Evolutionary conservation across 129 eudicot species (phyloP), one percentile per base, ranked within the genome.

Genomic region (Flaveria trinervia): DNA sequence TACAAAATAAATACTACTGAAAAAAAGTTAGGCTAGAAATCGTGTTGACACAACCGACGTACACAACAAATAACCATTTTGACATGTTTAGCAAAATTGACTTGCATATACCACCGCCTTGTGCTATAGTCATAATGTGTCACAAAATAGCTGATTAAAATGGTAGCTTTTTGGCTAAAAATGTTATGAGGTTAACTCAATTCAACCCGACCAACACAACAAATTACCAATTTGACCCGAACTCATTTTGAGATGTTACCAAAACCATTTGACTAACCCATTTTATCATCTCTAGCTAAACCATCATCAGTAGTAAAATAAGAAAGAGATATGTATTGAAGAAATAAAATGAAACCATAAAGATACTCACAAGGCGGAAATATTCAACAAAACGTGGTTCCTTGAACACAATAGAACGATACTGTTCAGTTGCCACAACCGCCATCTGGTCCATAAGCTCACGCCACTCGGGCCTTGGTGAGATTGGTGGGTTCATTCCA

Each of bases 321-420:
- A n/a, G 17, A 3, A 52, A 52, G 1, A 36, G 77, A 15, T 54
- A 51, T 10, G 65, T 33, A n/a, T 15, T 72, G 22, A 54, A 72
- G 54, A 46, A 64, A 62, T 11, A 25, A 2, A 20, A 39, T 2
- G 62, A n/a, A 14, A 50, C 9, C 4, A 11, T 25, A 54, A 68
- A 11, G 77, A 20, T 54, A 77, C 97, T 91, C 75, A 95, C 99
- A 28, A 89, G 96, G 82, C 99, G 99, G 91, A 95, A 95, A 76
- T 95, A 95, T 88, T 95, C 99, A 16, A 95, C 99, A 78, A 95
- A 95, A 8, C 99, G 96, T 50, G 99, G 99, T 39, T 95, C 99
- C 52, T 92, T 33, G 70, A 95, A 95, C 26, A 95, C 99, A 71
- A 45, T 45, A 45, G 41, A 36, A 17, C 99, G 97, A 68, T 87